Evolutionary conservation across 257 asterid species (phyloP), one percentile per base, ranked within the genome.

Genomic region (Scutellaria galericulata): DNA sequence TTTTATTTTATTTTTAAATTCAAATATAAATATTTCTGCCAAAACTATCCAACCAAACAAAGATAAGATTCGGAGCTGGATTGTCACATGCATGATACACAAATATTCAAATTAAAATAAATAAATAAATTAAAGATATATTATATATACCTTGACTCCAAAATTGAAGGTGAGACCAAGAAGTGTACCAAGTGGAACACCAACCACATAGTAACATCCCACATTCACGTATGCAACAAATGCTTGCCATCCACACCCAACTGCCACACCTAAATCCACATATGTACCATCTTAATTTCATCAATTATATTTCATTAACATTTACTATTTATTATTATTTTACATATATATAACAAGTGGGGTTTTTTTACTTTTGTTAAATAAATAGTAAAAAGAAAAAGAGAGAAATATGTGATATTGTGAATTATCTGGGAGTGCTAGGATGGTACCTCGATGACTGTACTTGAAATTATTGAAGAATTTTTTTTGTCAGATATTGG

Each of bases 221-320:
- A 89, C 83, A 18, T 87, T 89, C 20, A 89, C 90, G 55, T 89
- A 87, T 2, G 93, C 91, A 72, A 88, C 96, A 73, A 85, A 88
- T 55, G 92, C 80, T 79, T 86, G 96, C 96, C 97, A 88, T 80
- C 96, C 95, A 71, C 95, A 86, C 5, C 96, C 96, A 14, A 90
- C 90, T 0, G 96, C 96, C 42, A 90, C 95, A 74, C 93, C 96
- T 89, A 10, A 31, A 8, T 20, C 11, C 63, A 6, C 10, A 27
- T 27, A 10, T 2, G 4, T 27, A 56, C 10, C 9, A 24, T 1
- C 27, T 24, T 24, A 24, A 24, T 24, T 24, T 24, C 27, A 24
- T 24, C 27, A 24, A 53, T 53, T 18, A 53, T 7, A 10, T 47
- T 62, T 40, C 47, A 44, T 62, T 1, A 22, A 18, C 37, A n/a